Base-by-base conservation (phyloP, 176 grass and related monocot species). In the Saccharum spontaneum region DNA sequence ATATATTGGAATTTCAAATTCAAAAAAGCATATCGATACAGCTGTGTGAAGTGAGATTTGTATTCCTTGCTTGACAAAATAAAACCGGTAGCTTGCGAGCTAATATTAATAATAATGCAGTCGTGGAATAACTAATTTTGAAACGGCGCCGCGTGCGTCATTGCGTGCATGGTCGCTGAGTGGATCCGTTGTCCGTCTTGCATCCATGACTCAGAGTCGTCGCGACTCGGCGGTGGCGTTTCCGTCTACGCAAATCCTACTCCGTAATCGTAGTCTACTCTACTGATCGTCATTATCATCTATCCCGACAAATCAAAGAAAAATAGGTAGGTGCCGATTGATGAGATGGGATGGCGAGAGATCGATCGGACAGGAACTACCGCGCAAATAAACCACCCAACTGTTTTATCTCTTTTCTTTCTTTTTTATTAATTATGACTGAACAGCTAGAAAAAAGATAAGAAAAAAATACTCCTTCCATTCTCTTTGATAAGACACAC, bases 221-320 rank as follows among this genome's bases (percentile, higher is more conserved):
- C 67, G 73, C 68, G 18, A 1, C 38, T 17, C 6, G 36, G 10
- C 8, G 9, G 69, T 54, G 39, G 38, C 15, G 79, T 0, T 83
- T 67, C 26, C 88, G 44, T 86, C 43, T 65, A 90, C 83, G 83
- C 83, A 78, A 82, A 78, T 71, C 45, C 78, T 65, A 69, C 78
- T 16, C 16, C 7, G 7, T 18, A 44, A 16, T 79, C 23, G 36
- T 65, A 45, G 4, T 43, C 62, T 46, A 28, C 69, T n/a, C 39
- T 12, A 44, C 61, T 33, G 67, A 61, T 61, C 59, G 0, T 24
- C n/a, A 28, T 63, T 63, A 18, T 23, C 55, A 24, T 61, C n/a
- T n/a, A 12, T 61, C 22, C n/a, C n/a, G 3, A 24, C 12, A 24
- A 61, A 61, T 24, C 59, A 61, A 61, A 61, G n/a, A 12, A 61